phyloP scores from a whole-genome alignment of 805 yeast species.

The Candida ascalaphidarum region DNA sequence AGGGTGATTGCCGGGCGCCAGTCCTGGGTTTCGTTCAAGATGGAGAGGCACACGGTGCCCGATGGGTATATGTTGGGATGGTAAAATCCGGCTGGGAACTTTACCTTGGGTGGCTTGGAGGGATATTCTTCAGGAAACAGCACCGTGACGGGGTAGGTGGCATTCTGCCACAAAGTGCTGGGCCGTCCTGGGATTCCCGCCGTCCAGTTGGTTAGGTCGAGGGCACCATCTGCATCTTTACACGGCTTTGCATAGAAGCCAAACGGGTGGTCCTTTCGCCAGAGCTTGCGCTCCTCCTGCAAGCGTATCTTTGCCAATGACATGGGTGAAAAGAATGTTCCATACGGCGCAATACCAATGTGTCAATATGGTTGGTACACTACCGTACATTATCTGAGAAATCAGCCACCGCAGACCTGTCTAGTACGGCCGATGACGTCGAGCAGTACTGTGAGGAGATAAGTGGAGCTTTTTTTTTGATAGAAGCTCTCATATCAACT shows the following conservation, averaged over 20 bases:
- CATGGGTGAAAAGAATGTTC: slow-evolving; percentile 9
- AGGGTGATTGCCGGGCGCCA: slow-evolving; percentile 97
- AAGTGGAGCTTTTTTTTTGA: too few species aligned
- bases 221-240: slow-evolving; percentile 71
- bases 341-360: too few species aligned
- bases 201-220: slow-evolving; percentile 82
- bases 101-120: slow-evolving; percentile 91
- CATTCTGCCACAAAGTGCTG: slow-evolving; percentile 82
- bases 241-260: slow-evolving; percentile 92
- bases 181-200: slow-evolving; percentile 95
- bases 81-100: slow-evolving; percentile 82
- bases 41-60: slow-evolving; percentile 91
- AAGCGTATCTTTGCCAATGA: slow-evolving; percentile 72
- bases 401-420: too few species aligned
- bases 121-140: slow-evolving; percentile 89
- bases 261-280: slow-evolving; percentile 98
- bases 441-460: too few species aligned
- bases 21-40: slow-evolving; percentile 89
- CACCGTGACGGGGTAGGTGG: slow-evolving; percentile 78
- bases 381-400: too few species aligned
- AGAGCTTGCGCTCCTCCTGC: slow-evolving; percentile 92
- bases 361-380: too few species aligned
- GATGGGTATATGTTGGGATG: slow-evolving; percentile 98
- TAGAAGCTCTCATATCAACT: too few species aligned
- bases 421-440: too few species aligned